Evolutionary conservation across 2,329 filamentous ascomycete genomes (phyloP).

Genomic region (Penicillium sp.): DNA sequence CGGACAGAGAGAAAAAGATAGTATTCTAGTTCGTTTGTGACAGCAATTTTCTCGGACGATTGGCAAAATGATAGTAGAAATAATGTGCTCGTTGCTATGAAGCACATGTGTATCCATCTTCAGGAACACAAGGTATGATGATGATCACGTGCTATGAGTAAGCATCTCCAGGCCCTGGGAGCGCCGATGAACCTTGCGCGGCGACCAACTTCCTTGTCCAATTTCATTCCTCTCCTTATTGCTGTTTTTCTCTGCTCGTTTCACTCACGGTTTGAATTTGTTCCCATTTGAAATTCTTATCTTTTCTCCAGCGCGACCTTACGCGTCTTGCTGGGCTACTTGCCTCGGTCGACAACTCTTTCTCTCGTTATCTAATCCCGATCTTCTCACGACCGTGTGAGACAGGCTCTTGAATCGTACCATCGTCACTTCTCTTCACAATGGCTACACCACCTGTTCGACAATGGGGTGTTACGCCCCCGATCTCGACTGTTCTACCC

Average conservation of each 20-base stretch:
- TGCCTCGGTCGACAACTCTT: neutral
- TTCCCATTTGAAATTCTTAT: neutral
- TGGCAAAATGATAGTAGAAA: no score
- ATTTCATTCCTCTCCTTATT: conserved; percentile 8
- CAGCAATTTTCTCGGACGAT: no score
- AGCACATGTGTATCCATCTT: no score
- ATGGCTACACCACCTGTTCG: conserved; percentile 42
- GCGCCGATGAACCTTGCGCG: conserved; percentile 14
- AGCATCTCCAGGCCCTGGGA: conserved; percentile 14
- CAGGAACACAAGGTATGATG: neutral
- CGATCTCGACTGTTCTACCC: conserved; percentile 75
- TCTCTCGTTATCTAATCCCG: conserved; percentile 18
- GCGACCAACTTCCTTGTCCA: conserved; percentile 3
- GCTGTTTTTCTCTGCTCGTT: neutral
- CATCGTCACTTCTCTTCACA: neutral
- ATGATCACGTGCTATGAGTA: conserved; percentile 24
- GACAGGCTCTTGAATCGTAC: neutral
- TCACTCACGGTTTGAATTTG: neutral
- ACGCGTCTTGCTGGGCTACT: neutral
- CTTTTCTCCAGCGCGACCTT: neutral
- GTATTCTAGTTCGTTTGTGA: no score
- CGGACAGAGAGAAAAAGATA: no score
- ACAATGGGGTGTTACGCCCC: conserved; percentile 74
- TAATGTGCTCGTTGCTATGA: no score
- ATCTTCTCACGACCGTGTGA: conserved; percentile 11